Percentiles rank a stretch among this genome's conserved stretches.
Evolutionary conservation across 139 green algal species (phyloP).

Genomic region (Gonium pectorale): DNA sequence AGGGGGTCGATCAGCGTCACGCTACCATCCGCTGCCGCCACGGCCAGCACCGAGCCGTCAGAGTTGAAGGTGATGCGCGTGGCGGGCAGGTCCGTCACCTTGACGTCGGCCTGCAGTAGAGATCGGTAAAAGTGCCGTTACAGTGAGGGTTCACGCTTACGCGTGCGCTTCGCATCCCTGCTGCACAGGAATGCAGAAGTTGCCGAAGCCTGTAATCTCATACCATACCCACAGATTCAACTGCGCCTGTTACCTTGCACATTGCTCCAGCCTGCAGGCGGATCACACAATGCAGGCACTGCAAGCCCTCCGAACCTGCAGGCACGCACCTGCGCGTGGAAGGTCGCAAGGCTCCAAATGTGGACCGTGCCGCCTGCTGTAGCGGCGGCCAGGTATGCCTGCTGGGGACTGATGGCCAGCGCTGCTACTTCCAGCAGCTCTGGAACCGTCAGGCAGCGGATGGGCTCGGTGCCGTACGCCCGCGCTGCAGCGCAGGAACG

Average conservation of each 20-base stretch:
- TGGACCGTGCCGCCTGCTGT: conserved; percentile 40
- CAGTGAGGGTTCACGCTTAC: too few relatives aligned
- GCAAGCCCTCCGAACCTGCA: too few relatives aligned
- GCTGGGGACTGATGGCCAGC: conserved; percentile 10
- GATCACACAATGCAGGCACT: too few relatives aligned
- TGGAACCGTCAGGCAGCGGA: conserved; percentile 21
- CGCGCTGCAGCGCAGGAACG: not conserved
- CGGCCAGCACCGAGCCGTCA: conserved; percentile 27
- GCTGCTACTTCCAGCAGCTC: conserved; percentile 27
- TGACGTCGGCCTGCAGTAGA: conserved; percentile 10
- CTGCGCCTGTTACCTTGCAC: too few relatives aligned
- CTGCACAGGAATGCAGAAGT: too few relatives aligned
- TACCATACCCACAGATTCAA: too few relatives aligned
- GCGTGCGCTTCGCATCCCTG: too few relatives aligned
- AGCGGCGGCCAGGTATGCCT: conserved; percentile 27
- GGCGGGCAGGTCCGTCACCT: conserved; percentile 41
- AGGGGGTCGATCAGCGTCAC: conserved; percentile 30
- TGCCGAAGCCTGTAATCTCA: too few relatives aligned
- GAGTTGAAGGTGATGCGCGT: conserved; percentile 25
- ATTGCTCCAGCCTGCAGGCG: too few relatives aligned
- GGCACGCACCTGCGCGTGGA: conserved; percentile 5
- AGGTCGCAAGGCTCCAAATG: conserved; percentile 34
- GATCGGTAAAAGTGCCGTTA: not conserved
- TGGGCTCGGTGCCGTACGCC: not conserved
- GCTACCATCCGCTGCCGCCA: conserved; percentile 38